Evolutionary conservation across 2,329 filamentous ascomycete genomes (phyloP).

Genomic region (Sclerotinia borealis): DNA sequence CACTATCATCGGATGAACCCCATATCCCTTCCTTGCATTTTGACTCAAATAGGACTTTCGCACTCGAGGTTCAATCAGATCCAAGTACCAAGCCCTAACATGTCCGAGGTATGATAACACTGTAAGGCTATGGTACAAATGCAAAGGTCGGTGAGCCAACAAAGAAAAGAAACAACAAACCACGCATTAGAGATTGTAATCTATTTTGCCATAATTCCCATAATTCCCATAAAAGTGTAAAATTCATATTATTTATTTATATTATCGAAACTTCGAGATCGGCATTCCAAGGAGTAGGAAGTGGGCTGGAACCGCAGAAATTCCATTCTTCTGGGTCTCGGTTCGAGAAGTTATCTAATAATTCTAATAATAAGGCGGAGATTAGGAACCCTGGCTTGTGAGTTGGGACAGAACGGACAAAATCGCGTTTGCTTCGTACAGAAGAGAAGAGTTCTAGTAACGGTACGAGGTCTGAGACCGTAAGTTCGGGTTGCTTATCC

Average conservation of each 20-base stretch:
- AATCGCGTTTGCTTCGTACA: neutral
- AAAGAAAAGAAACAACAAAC: neutral
- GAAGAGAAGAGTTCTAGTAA: neutral
- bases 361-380: constrained; percentile 4
- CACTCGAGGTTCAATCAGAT: no score
- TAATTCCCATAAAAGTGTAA: neutral
- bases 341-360: neutral
- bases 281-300: constrained; percentile 3
- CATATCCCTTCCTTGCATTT: neutral
- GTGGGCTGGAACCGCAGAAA: constrained; percentile 10
- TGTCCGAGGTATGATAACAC: neutral
- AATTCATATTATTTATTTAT: no score
- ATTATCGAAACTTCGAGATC: constrained; percentile 4
- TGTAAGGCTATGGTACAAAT: neutral
- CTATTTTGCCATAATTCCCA: neutral
- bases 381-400: constrained; percentile 9
- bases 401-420: constrained; percentile 11
- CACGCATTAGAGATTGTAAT: neutral
- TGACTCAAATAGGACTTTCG: neutral
- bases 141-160: neutral
- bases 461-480: neutral
- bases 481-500: neutral
- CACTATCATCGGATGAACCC: neutral
- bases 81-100: no score
- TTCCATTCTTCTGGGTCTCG: neutral